Percentiles rank a stretch among this genome's conserved stretches.
phyloP scores from a whole-genome alignment of 1,284 basidiomycete species.

The Tylopilus sp. region DNA sequence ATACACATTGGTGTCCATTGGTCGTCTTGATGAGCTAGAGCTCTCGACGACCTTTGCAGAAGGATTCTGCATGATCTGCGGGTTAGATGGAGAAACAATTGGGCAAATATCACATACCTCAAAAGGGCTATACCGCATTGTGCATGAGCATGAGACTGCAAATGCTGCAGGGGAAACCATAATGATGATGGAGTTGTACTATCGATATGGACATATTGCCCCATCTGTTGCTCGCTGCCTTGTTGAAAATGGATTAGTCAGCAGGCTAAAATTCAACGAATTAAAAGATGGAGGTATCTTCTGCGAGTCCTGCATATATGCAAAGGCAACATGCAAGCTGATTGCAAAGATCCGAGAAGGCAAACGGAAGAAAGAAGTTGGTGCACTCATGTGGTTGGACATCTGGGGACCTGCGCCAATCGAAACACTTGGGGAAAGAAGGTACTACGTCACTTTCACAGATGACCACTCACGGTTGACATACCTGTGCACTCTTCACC shows the following conservation, averaged over 20 bases:
- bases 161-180: slow-evolving; percentile 15
- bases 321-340: neutral
- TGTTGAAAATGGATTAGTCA: neutral
- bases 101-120: slow-evolving; percentile 15
- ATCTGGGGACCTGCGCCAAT: neutral
- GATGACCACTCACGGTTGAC: neutral
- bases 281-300: neutral
- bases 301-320: neutral
- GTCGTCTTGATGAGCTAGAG: slow-evolving; percentile 33
- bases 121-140: neutral
- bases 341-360: neutral
- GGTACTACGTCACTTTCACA: slow-evolving; percentile 4
- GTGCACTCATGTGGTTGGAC: neutral
- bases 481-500: neutral
- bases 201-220: slow-evolving; percentile 35
- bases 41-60: slow-evolving; percentile 28
- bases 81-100: slow-evolving; percentile 17
- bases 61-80: slow-evolving; percentile 29
- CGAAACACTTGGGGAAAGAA: accelerated
- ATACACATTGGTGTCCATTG: slow-evolving; percentile 36
- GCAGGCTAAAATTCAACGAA: neutral
- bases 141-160: neutral
- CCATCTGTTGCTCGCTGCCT: neutral
- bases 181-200: slow-evolving; percentile 34
- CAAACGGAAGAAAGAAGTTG: neutral